A percentile compares a stretch with the other conserved stretches of the same genome.
Evolutionary conservation across 2,329 filamentous ascomycete species (phyloP).

Genomic region (Paramyrothecium roridum): DNA sequence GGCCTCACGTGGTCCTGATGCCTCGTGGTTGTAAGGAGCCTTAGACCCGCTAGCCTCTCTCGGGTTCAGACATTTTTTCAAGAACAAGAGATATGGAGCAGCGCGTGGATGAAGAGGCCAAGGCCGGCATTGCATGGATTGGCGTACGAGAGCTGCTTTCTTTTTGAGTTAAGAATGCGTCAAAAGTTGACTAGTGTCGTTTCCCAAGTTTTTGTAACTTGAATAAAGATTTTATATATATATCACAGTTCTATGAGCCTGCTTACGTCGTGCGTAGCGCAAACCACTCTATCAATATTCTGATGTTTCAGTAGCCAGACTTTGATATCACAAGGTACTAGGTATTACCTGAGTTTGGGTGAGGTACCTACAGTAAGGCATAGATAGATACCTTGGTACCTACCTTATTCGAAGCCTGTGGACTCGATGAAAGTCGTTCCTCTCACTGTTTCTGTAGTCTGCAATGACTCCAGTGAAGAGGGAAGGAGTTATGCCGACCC

Average conservation of each 20-base stretch:
- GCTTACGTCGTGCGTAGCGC: too few species aligned
- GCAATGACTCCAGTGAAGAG: too few species aligned
- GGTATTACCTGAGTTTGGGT: too few species aligned
- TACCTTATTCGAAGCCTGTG: too few species aligned
- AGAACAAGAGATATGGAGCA: constrained; percentile 11
- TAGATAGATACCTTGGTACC: too few species aligned
- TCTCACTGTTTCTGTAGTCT: too few species aligned
- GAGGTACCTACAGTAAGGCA: too few species aligned
- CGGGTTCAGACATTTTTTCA: constrained; percentile 6
- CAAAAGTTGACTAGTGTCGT: background rate
- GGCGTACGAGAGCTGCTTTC: constrained; percentile 41
- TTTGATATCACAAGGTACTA: too few species aligned
- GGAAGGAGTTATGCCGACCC: too few species aligned
- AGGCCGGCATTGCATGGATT: constrained; percentile 46
- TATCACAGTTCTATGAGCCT: constrained; percentile 1
- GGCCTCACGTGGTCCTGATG: constrained; percentile 9
- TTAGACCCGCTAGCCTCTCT: constrained; percentile 41
- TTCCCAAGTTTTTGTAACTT: constrained; percentile 7
- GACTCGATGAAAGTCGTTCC: too few species aligned
- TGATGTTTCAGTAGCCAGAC: too few species aligned
- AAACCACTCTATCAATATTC: too few species aligned
- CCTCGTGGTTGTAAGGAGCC: constrained; percentile 38
- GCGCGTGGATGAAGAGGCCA: constrained; percentile 46
- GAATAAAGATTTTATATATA: constrained; percentile 16
- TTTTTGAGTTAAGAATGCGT: constrained; percentile 9